Evolutionary conservation across 2,329 filamentous ascomycete species (phyloP).

Genomic region (Paraconiothyrium sp.): DNA sequence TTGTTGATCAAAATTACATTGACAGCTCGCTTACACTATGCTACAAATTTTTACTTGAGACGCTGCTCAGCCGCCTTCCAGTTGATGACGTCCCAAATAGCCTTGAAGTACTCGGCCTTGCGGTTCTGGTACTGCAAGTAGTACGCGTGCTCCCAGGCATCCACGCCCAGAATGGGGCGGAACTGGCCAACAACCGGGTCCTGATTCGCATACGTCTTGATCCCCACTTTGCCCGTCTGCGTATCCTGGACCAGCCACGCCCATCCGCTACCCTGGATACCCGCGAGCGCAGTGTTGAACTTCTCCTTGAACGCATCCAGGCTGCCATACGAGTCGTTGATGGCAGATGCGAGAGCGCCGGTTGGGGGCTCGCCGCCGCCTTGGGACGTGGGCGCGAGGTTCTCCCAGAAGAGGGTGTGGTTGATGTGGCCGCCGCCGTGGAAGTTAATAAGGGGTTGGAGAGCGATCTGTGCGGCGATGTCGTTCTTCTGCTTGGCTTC

Average conservation of each 20-base stretch:
- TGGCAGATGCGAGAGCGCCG: constrained; percentile 65
- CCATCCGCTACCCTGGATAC: constrained; percentile 73
- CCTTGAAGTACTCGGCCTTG: constrained; percentile 94
- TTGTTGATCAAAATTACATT: not conserved
- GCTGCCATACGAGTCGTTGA: constrained; percentile 68
- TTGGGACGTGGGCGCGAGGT: constrained; percentile 72
- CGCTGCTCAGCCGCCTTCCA: constrained; percentile 89
- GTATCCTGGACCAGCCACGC: constrained; percentile 71
- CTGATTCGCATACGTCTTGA: constrained; percentile 84
- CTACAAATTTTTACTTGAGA: constrained; percentile 61
- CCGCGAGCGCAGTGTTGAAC: constrained; percentile 71
- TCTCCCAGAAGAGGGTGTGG: constrained; percentile 75
- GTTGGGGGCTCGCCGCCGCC: constrained; percentile 72
- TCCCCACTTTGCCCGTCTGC: constrained; percentile 66
- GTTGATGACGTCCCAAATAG: constrained; percentile 95
- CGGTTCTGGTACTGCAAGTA: constrained; percentile 97
- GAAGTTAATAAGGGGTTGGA: constrained; percentile 70
- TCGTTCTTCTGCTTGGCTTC: constrained; percentile 65
- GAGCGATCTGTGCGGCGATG: constrained; percentile 63
- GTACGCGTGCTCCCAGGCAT: constrained; percentile 97
- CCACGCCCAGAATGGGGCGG: constrained; percentile 84
- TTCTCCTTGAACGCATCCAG: constrained; percentile 69
- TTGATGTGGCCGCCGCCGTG: constrained; percentile 74
- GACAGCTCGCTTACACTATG: constrained; percentile 14
- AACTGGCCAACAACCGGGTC: constrained; percentile 87